Evolutionary conservation across 164 flowering plant genomes (phyloP).

Genomic region (Euptelea pleiosperma): DNA sequence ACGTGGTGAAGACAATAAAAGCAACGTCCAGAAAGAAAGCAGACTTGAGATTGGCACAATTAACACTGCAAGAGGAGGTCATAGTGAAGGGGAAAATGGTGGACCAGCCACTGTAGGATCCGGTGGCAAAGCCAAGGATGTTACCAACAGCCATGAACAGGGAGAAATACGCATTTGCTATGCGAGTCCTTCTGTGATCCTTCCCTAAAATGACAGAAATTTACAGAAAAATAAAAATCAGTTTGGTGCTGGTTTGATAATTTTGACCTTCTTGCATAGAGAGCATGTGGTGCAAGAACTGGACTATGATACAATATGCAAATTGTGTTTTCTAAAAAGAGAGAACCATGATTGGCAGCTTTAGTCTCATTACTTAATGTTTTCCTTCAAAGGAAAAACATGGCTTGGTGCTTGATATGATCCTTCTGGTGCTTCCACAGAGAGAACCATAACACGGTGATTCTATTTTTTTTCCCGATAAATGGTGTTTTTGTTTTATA

Average conservation of each 20-base stretch:
- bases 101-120: conserved; percentile 82
- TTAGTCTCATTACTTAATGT: too few species aligned
- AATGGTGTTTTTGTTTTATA: too few species aligned
- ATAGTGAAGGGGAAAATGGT: conserved; percentile 67
- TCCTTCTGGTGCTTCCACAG: background rate
- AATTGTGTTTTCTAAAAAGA: too few species aligned
- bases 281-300: background rate
- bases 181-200: conserved; percentile 82
- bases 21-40: conserved; percentile 70
- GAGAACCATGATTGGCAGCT: too few species aligned
- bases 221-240: conserved; percentile 9
- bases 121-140: conserved; percentile 88
- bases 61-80: conserved; percentile 55
- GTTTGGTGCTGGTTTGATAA: conserved; percentile 7
- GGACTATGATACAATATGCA: too few species aligned
- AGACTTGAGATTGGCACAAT: conserved; percentile 92
- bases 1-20: conserved; percentile 64
- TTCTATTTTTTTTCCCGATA: too few species aligned
- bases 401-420: background rate
- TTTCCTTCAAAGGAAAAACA: background rate
- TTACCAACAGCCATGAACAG: conserved; percentile 95
- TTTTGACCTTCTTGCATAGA: background rate
- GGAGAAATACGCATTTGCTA: conserved; percentile 95
- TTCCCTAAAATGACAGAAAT: conserved; percentile 49
- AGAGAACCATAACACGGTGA: background rate